Conservation (phyloP, 2,329 filamentous ascomycete species). For the Alternaria gaisen region DNA sequence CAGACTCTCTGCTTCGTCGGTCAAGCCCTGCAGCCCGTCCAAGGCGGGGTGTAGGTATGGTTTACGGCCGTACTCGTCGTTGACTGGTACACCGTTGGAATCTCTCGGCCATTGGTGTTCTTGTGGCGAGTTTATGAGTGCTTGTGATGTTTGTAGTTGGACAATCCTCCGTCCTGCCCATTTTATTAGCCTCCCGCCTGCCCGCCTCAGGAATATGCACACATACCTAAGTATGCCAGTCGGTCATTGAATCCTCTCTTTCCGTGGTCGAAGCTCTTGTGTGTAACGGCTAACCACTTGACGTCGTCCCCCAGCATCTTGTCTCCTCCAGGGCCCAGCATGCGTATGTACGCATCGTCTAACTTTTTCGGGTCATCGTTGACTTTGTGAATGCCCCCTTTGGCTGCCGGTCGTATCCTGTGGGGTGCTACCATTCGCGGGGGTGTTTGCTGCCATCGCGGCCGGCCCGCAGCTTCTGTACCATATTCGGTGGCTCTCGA, state of each 20-base stretch:
- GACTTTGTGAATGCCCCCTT: constrained; percentile 69
- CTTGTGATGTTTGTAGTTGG: constrained; percentile 71
- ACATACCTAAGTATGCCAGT: constrained; percentile 83
- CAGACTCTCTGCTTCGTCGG: constrained; percentile 65
- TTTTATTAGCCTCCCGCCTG: constrained; percentile 22
- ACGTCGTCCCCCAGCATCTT: constrained; percentile 84
- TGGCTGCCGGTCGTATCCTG: constrained; percentile 66
- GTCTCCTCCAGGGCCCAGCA: constrained; percentile 78
- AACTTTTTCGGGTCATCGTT: constrained; percentile 79
- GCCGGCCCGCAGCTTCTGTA: constrained; percentile 44
- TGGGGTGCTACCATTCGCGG: constrained; percentile 58
- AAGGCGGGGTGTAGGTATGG: constrained; percentile 77
- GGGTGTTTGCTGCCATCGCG: constrained; percentile 62
- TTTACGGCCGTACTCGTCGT: constrained; percentile 59
- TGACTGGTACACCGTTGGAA: constrained; percentile 27
- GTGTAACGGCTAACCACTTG: constrained; percentile 96
- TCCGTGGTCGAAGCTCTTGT: constrained; percentile 98
- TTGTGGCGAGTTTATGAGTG: constrained; percentile 62
- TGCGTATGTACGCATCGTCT: constrained; percentile 77
- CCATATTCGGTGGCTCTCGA: constrained; percentile 41
- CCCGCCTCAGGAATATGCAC: background rate
- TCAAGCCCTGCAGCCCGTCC: constrained; percentile 77
- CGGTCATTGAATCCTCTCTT: constrained; percentile 93
- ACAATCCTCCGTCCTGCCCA: constrained; percentile 68
- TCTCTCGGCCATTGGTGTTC: constrained; percentile 34